Conservation (phyloP, 2,329 filamentous ascomycete genomes). For the Fonsecaea multimorphosa region DNA sequence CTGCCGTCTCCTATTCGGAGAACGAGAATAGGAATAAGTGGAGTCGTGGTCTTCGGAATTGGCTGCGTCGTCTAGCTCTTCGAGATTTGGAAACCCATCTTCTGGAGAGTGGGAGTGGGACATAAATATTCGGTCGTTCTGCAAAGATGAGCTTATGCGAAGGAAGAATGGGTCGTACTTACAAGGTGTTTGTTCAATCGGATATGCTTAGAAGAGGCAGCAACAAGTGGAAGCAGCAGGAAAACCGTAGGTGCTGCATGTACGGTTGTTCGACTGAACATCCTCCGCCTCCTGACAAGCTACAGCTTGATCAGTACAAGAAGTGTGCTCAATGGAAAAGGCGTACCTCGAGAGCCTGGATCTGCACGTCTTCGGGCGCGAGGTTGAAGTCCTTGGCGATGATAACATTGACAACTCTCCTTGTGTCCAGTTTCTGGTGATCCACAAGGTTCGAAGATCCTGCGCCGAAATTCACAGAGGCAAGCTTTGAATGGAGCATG, state of each 20-base stretch:
- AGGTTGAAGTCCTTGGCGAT: conserved; percentile 80
- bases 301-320: conserved; percentile 51
- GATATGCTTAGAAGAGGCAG: conserved; percentile 43
- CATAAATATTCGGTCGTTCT: conserved; percentile 84
- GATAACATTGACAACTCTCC: conserved; percentile 77
- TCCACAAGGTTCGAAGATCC: conserved; percentile 18
- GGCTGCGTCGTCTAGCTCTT: conserved; percentile 59
- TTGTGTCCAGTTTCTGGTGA: conserved; percentile 51
- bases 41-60: conserved; percentile 24
- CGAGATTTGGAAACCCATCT: conserved; percentile 76
- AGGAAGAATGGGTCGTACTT: background rate
- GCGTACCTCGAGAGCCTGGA: conserved; percentile 70
- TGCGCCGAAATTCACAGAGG: conserved; percentile 26
- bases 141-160: conserved; percentile 23
- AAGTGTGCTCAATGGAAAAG: background rate
- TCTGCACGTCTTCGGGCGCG: conserved; percentile 77
- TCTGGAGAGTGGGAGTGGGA: conserved; percentile 79
- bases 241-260: conserved; percentile 78
- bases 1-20: conserved; percentile 20
- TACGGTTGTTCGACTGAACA: conserved; percentile 76
- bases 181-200: conserved; percentile 53
- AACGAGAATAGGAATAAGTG: conserved; percentile 23
- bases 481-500: conserved; percentile 23
- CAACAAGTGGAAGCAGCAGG: conserved; percentile 76
- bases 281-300: conserved; percentile 78